phyloP scores from a whole-genome alignment of 2,329 filamentous ascomycete genomes.

The Acephala macrosclerotiorum region DNA sequence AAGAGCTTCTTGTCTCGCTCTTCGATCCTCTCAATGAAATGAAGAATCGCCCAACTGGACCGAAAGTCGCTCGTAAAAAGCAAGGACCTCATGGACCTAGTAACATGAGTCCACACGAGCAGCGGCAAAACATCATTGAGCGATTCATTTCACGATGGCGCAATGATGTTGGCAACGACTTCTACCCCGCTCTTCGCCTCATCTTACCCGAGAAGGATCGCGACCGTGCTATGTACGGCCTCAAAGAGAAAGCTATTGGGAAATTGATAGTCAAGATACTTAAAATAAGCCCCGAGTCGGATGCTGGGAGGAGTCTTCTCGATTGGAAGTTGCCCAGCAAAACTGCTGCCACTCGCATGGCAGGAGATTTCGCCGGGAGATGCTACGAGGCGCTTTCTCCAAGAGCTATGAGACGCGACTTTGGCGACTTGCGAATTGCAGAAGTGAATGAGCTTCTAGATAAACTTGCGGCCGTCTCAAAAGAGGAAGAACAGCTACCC shows the following conservation, averaged over 20 bases:
- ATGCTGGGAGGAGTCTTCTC: constrained; percentile 83
- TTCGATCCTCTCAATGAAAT: constrained; percentile 85
- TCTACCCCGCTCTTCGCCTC: constrained; percentile 90
- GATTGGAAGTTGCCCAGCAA: constrained; percentile 93
- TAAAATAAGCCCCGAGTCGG: constrained; percentile 89
- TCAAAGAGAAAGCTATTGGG: constrained; percentile 91
- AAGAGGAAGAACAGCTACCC: constrained; percentile 83
- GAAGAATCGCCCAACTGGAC: constrained; percentile 66
- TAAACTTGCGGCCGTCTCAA: constrained; percentile 74
- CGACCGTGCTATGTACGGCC: constrained; percentile 88
- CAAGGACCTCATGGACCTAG: constrained; percentile 63
- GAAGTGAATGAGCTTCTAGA: constrained; percentile 91
- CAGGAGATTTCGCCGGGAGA: constrained; percentile 90
- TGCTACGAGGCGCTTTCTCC: constrained; percentile 90
- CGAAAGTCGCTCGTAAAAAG: constrained; percentile 61
- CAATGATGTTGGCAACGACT: constrained; percentile 86
- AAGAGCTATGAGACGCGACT: constrained; percentile 75
- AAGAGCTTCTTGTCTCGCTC: constrained; percentile 76
- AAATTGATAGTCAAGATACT: constrained; percentile 91
- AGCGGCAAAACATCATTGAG: constrained; percentile 81
- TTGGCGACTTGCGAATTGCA: constrained; percentile 82
- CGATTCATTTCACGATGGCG: constrained; percentile 89
- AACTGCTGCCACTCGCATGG: constrained; percentile 66
- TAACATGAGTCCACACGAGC: constrained; percentile 75
- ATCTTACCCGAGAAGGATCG: constrained; percentile 94